Evolutionary conservation across 495 filamentous ascomycete genomes (phyloP).

Genomic region (Xanthoparmelia taractica): DNA sequence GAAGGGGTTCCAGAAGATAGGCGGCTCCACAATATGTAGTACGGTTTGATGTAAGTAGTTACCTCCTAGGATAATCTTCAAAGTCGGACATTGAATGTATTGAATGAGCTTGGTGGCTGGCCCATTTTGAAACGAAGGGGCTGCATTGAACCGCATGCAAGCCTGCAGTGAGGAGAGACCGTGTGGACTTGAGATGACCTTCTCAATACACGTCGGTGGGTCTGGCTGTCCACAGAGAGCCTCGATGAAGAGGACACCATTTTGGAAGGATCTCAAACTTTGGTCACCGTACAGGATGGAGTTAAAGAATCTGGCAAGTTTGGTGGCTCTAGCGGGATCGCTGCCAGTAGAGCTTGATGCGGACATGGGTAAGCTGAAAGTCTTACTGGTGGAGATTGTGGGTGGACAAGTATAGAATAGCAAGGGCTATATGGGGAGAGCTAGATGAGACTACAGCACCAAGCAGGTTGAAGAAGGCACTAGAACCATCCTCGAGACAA

Average conservation of each 20-base stretch:
- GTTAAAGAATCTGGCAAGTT: too few species aligned
- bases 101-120: slow-evolving; percentile 28
- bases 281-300: slow-evolving; percentile 26
- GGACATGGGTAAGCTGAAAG: too few species aligned
- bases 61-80: slow-evolving; percentile 51
- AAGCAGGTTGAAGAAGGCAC: too few species aligned
- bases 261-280: slow-evolving; percentile 27
- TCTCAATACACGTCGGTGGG: slow-evolving; percentile 45
- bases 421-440: too few species aligned
- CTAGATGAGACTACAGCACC: too few species aligned
- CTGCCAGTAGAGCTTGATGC: too few species aligned
- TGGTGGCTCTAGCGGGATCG: too few species aligned
- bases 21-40: slow-evolving; percentile 47
- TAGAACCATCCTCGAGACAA: too few species aligned
- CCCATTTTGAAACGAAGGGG: slow-evolving; percentile 44
- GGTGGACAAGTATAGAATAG: too few species aligned
- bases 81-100: slow-evolving; percentile 25
- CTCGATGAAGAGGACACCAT: slow-evolving; percentile 55
- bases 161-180: slow-evolving; percentile 43
- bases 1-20: slow-evolving; percentile 53
- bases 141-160: slow-evolving; percentile 44
- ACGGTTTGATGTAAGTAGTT: slow-evolving; percentile 49
- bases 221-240: slow-evolving; percentile 46
- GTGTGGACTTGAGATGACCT: slow-evolving; percentile 42
- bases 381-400: too few species aligned